Evolutionary conservation across 1,139 yeast species (phyloP).

Genomic region (Protomyces pachydermus): DNA sequence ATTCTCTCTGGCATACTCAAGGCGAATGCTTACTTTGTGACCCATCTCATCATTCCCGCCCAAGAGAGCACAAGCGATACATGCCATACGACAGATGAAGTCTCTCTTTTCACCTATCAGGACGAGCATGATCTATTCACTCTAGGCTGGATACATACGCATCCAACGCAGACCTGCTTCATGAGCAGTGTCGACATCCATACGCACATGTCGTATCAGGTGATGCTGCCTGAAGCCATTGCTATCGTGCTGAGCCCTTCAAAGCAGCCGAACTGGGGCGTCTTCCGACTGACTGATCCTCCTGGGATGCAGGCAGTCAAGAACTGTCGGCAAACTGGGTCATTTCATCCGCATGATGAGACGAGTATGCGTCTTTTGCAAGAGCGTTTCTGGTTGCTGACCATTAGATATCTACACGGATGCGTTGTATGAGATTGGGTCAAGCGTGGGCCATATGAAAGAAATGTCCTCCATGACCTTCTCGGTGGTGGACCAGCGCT

Average conservation of each 20-base stretch:
- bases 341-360: slow-evolving; percentile 53
- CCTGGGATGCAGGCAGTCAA: slow-evolving; percentile 54
- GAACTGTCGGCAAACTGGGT: slow-evolving; percentile 41
- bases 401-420: neutral
- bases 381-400: neutral
- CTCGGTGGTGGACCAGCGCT: slow-evolving; percentile 10
- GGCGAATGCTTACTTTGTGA: slow-evolving; percentile 55
- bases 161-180: slow-evolving; percentile 62
- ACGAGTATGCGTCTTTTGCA: neutral
- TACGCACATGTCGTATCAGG: slow-evolving; percentile 59
- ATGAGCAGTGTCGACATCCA: slow-evolving; percentile 58
- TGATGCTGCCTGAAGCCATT: slow-evolving; percentile 62
- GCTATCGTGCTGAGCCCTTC: slow-evolving; percentile 59
- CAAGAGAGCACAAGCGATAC: slow-evolving; percentile 57
- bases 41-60: slow-evolving; percentile 54
- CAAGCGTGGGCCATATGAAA: slow-evolving; percentile 6
- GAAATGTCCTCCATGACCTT: slow-evolving; percentile 12
- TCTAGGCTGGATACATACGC: slow-evolving; percentile 66
- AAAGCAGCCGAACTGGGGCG: slow-evolving; percentile 48
- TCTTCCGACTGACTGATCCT: slow-evolving; percentile 57
- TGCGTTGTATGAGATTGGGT: neutral
- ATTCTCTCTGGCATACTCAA: slow-evolving; percentile 55
- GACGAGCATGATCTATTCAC: slow-evolving; percentile 53
- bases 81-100: slow-evolving; percentile 55
- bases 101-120: slow-evolving; percentile 49